Evolutionary conservation across 805 yeast genomes (phyloP), one percentile per base, ranked within the genome.

Genomic region (Myxozyma vanderwaltii): DNA sequence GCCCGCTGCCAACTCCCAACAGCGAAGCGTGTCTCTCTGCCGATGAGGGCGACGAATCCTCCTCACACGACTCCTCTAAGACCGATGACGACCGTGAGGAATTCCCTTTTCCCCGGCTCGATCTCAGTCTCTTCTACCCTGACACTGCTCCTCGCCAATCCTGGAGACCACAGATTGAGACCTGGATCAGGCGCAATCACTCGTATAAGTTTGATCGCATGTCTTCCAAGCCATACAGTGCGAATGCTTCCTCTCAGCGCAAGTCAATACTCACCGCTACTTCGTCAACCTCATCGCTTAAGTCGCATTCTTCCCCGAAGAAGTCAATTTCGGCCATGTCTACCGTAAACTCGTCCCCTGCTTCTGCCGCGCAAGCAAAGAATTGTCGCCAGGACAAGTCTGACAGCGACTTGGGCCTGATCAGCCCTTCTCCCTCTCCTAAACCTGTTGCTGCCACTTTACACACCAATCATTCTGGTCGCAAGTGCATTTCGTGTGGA

Each of bases 401-500:
- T n/a, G 53, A 27, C 4, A 27, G 21, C 29, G 60, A 59, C 45
- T 27, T 48, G 13, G 62, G 54, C 26, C 50, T 57, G 26, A 33
- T 47, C 31, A 54, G 54, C 26, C 66, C 55, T 17, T 49, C 65
- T 38, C 63, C 63, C 12, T 54, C 63, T 0, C 63, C 65, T 29
- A 47, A 54, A 54, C 58, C 21, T 7, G 27, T 46, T 1, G 38
- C 64, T 15, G 50, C 60, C 8, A 46, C 59, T 6, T 24, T 51
- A 17, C 48, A 44, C 29, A 21, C 39, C 36, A 51, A 35, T 24
- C 65, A 58, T 46, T 39, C 40, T 19, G 59, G 65, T 26, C 58
- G 96, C 66, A 81, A 81, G 54, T 92, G 99, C 71, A 85, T 92
- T 29, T 89, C 97, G 4, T 92, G 99, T 75, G 90, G 91, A 5